Evolutionary conservation across 1,284 basidiomycete species (phyloP), one percentile per base, ranked within the genome.

Genomic region (Mycena sp.): DNA sequence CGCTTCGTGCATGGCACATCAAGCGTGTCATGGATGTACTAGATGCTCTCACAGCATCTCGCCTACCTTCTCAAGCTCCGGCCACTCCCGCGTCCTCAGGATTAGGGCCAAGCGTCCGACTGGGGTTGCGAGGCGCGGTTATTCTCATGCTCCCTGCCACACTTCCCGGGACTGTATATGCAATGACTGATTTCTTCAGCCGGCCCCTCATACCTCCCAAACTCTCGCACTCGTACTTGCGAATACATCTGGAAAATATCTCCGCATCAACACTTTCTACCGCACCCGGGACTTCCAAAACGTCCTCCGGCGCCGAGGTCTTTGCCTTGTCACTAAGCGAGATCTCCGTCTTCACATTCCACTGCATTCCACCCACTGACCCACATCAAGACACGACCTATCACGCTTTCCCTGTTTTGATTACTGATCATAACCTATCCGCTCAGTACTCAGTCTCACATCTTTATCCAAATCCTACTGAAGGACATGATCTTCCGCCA

Each of bases 391-490:
- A 61, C 16, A 43, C 37, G 17, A 64, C 67, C 9, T 71, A 74
- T 53, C 58, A 77, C 41, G 81, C 86, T 19, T 80, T 81, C 21
- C 91, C 91, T 14, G 72, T 93, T 51, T 68, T 93, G 17, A 83
- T 92, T 57, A 87, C 84, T 3, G 91, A 93, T 68, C 82, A 78
- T 28, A 73, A 84, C 63, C 80, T 92, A 21, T 71, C 77, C n/a
- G 73, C 73, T 4, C 87, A 88, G 60, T 87, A 88, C 71, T 52
- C 76, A 40, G 60, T 73, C 14, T 63, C 66, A 6, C 83, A 85
- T 70, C 58, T 70, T 29, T 82, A 85, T 65, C 83, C 85, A 29
- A 74, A 73, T 49, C 60, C 70, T 5, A 50, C 52, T 9, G 64
- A 67, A 11, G 58, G 63, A 28, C 63, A 57, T 25, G 68, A 64